phyloP scores from a whole-genome alignment of 192 early-diverging fungal genomes.

The Rhizophlyctis rosea region DNA sequence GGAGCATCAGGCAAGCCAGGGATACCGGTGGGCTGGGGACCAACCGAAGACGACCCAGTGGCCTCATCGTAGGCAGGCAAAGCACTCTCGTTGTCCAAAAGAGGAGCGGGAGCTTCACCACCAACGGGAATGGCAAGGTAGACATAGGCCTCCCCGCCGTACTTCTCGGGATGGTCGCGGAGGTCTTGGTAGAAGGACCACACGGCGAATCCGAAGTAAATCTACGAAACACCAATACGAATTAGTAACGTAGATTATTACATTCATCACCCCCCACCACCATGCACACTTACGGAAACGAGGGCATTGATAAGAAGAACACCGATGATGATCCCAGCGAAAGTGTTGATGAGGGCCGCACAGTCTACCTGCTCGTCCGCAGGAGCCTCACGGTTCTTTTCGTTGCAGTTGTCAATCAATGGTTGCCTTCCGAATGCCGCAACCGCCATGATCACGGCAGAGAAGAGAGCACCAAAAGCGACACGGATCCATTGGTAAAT shows the following conservation, averaged over 20 bases:
- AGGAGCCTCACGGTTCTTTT: background rate
- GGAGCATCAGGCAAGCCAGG: background rate
- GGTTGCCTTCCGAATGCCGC: background rate
- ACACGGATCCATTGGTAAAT: constrained; percentile 11
- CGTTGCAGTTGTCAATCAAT: background rate
- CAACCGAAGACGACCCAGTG: too few relatives aligned
- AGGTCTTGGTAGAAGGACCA: constrained; percentile 16
- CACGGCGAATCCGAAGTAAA: constrained; percentile 5
- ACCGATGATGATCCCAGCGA: background rate
- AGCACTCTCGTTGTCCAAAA: too few relatives aligned
- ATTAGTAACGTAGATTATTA: background rate
- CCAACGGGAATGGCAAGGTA: too few relatives aligned
- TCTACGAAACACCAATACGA: background rate
- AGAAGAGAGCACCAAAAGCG: background rate
- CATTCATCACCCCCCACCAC: background rate
- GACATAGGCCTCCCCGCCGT: too few relatives aligned
- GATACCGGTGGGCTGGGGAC: background rate
- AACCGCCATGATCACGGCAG: too few relatives aligned
- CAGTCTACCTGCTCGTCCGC: background rate
- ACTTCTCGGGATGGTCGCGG: constrained; percentile 14
- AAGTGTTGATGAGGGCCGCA: background rate
- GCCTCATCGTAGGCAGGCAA: too few relatives aligned
- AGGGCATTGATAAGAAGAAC: background rate
- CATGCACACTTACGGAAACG: background rate
- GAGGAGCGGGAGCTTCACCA: too few relatives aligned